Evolutionary conservation across 768 basidiomycete genomes (phyloP).

Genomic region (Podaxis mareebaensis): DNA sequence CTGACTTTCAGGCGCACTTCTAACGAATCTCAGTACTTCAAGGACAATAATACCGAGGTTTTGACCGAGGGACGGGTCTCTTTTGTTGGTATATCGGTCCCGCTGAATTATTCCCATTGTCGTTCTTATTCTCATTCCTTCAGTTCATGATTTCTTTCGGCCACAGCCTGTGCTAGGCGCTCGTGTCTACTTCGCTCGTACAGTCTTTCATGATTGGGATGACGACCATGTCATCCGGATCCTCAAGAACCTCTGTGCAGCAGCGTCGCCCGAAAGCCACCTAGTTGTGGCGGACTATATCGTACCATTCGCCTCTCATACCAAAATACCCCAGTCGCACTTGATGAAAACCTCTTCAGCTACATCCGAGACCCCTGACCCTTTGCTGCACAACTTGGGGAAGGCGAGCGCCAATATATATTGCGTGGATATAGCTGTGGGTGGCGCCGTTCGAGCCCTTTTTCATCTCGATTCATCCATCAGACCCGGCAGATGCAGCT

Average conservation of each 20-base stretch:
- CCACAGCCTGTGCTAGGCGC: constrained; percentile 55
- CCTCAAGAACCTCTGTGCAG: constrained; percentile 43
- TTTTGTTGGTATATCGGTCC: not conserved
- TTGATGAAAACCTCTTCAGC: not conserved
- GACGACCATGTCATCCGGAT: constrained; percentile 54
- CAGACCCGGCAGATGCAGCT: constrained; percentile 11
- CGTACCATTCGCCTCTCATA: constrained; percentile 66
- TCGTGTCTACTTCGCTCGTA: constrained; percentile 69
- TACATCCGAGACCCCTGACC: constrained; percentile 43
- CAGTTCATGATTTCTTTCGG: constrained; percentile 77
- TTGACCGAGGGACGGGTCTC: constrained; percentile 38
- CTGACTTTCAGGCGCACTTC: constrained; percentile 36
- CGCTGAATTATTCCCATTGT: not conserved
- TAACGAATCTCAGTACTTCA: constrained; percentile 56
- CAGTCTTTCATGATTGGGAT: constrained; percentile 80
- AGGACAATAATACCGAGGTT: constrained; percentile 49
- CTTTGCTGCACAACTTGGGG: constrained; percentile 73
- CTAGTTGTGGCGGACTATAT: constrained; percentile 74
- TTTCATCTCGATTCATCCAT: not conserved
- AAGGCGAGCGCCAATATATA: constrained; percentile 71
- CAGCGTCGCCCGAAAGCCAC: constrained; percentile 52
- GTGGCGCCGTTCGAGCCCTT: constrained; percentile 18
- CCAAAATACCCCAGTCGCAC: constrained; percentile 17
- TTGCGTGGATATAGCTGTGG: constrained; percentile 69
- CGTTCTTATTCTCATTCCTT: constrained; percentile 1